Percentiles rank a stretch among this genome's conserved stretches.
phyloP scores from a whole-genome alignment of 73 alveolate genomes.

The Symbiodinium pilosum region DNA sequence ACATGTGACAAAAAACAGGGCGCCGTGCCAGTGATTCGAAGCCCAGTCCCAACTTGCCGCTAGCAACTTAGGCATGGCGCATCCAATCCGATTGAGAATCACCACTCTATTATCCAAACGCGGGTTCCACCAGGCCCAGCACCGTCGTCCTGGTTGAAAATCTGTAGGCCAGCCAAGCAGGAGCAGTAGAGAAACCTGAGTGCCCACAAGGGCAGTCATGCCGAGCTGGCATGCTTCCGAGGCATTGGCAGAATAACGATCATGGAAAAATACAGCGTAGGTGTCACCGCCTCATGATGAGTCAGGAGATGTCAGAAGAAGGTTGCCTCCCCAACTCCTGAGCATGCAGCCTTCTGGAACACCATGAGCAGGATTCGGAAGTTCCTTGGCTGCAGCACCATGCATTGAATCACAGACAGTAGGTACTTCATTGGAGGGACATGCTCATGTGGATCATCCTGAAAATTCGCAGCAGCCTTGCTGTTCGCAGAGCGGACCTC shows the following conservation, averaged over 20 bases:
- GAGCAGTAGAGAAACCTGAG: conserved; percentile 63
- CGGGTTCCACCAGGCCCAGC: not conserved
- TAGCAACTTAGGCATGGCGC: not conserved
- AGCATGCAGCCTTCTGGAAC: conserved; percentile 42
- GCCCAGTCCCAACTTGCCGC: conserved; percentile 39
- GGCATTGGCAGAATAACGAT: conserved; percentile 26
- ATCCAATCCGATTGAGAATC: not conserved
- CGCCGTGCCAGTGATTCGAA: conserved; percentile 35
- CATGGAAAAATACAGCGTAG: conserved; percentile 68
- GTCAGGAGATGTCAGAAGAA: not conserved
- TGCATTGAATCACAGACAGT: not conserved
- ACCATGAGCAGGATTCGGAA: conserved; percentile 63
- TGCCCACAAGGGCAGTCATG: not conserved
- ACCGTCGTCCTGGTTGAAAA: conserved; percentile 37
- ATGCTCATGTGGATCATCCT: conserved; percentile 90
- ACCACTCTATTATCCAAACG: too few relatives aligned
- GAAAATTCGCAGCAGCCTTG: conserved; percentile 49
- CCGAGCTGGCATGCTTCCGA: not conserved
- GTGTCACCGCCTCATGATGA: conserved; percentile 18
- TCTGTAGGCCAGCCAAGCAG: conserved; percentile 68
- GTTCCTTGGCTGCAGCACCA: conserved; percentile 25
- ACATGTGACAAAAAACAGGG: not conserved
- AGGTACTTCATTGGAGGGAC: not conserved
- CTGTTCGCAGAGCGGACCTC: conserved; percentile 72
- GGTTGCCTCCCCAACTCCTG: not conserved